A percentile compares a stretch with the other conserved stretches of the same genome.
Evolutionary conservation across 106 monocot species (phyloP).

Genomic region (Acanthochlamys bracteata): DNA sequence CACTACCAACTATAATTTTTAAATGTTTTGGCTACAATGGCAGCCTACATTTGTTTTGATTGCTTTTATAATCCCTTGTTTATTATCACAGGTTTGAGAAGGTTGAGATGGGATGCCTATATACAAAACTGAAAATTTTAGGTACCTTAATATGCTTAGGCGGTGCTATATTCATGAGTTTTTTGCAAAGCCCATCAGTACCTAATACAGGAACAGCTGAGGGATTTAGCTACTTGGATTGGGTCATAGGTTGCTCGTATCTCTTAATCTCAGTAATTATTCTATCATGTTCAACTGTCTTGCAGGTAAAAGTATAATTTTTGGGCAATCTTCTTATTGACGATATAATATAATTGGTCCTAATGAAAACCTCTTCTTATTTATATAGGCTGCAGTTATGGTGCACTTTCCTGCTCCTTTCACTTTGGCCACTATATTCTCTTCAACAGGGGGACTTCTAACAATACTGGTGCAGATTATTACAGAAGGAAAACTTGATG

Average conservation of each 20-base stretch:
- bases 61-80: not conserved
- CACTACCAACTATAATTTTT: too few relatives aligned
- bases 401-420: conserved; percentile 34
- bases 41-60: not conserved
- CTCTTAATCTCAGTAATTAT: conserved; percentile 40
- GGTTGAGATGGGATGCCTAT: conserved; percentile 24
- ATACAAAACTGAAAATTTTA: conserved; percentile 12
- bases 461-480: conserved; percentile 19
- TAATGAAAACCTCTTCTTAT: not conserved
- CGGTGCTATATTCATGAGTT: conserved; percentile 21
- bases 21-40: too few relatives aligned
- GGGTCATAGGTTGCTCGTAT: conserved; percentile 48
- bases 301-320: conserved; percentile 32
- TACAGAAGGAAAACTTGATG: conserved; percentile 17
- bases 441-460: conserved; percentile 22
- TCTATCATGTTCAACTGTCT: conserved; percentile 43
- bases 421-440: conserved; percentile 25
- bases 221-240: conserved; percentile 14
- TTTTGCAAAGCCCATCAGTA: conserved; percentile 36
- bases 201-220: not conserved
- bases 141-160: conserved; percentile 21
- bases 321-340: not conserved
- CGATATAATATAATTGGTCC: not conserved
- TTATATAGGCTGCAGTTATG: conserved; percentile 33
- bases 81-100: conserved; percentile 51